Evolutionary conservation across 257 asterid species (phyloP).

Genomic region (Fraxinus excelsior): DNA sequence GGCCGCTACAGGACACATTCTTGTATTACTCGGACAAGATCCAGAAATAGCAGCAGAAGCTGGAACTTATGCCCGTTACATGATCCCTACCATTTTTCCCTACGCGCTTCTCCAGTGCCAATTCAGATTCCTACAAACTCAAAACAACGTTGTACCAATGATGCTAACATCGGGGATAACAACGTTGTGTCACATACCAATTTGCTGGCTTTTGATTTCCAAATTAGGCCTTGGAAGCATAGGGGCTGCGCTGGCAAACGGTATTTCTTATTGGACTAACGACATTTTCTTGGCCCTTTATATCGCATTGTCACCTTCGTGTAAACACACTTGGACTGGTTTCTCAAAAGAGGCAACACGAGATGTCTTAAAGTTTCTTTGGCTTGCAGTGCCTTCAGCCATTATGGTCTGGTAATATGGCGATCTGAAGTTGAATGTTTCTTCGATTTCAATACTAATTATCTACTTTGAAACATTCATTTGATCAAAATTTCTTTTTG

Average conservation of each 20-base stretch:
- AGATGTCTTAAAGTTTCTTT: constrained; percentile 49
- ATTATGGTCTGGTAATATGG: constrained; percentile 59
- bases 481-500: neutral
- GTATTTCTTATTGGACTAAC: constrained; percentile 67
- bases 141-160: constrained; percentile 70
- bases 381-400: constrained; percentile 72
- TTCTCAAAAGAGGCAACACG: constrained; percentile 48
- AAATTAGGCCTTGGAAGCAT: constrained; percentile 61
- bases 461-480: neutral
- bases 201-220: constrained; percentile 60
- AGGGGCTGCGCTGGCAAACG: constrained; percentile 75
- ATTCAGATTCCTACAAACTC: constrained; percentile 61
- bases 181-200: constrained; percentile 46
- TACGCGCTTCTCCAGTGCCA: constrained; percentile 65
- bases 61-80: constrained; percentile 54
- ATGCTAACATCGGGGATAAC: constrained; percentile 65
- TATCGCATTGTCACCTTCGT: constrained; percentile 54
- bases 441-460: neutral
- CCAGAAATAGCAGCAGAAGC: constrained; percentile 61
- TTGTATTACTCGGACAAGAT: constrained; percentile 54
- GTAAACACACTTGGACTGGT: constrained; percentile 60
- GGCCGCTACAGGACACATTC: constrained; percentile 63
- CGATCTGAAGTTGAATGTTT: neutral
- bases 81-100: constrained; percentile 64
- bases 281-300: constrained; percentile 47